Evolutionary conservation across 148 eudicot species (phyloP).

Genomic region (Rhododendron ferrugineum): DNA sequence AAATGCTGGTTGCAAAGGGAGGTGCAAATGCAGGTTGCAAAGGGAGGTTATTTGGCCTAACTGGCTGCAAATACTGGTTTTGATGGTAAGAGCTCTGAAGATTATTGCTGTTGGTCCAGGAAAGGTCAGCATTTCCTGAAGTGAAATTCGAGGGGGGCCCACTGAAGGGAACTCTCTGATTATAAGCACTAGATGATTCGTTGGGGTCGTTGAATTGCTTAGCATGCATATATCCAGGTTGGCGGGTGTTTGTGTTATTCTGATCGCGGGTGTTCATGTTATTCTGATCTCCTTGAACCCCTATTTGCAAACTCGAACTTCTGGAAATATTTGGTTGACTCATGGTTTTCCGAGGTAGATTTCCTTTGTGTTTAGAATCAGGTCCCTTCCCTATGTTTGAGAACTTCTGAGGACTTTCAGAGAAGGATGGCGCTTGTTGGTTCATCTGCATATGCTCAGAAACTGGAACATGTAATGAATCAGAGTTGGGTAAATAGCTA

Average conservation of each 20-base stretch:
- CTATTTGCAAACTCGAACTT: constrained; percentile 28
- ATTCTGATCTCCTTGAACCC: constrained; percentile 31
- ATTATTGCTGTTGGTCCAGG: constrained; percentile 27
- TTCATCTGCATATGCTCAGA: constrained; percentile 30
- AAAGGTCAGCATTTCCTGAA: constrained; percentile 35
- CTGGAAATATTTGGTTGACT: constrained; percentile 37
- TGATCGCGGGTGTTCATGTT: constrained; percentile 20
- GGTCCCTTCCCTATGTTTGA: constrained; percentile 27
- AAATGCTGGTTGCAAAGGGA: constrained; percentile 26
- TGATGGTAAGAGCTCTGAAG: constrained; percentile 31
- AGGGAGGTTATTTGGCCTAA: constrained; percentile 23
- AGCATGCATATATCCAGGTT: constrained; percentile 26
- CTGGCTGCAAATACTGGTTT: constrained; percentile 32
- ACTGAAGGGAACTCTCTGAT: constrained; percentile 29
- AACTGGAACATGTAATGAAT: constrained; percentile 21
- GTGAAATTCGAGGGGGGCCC: constrained; percentile 30
- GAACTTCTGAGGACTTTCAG: constrained; percentile 31
- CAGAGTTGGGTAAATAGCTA: constrained; percentile 17
- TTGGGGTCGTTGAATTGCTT: constrained; percentile 34
- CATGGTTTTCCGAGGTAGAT: constrained; percentile 30
- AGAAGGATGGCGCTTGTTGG: constrained; percentile 22
- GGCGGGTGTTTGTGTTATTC: constrained; percentile 17
- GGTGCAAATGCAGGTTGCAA: constrained; percentile 29
- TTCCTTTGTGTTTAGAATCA: constrained; percentile 39
- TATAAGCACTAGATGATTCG: constrained; percentile 35